These are phyloP conservation scores for Monosporascus sp. DNA, from an alignment of 2,329 filamentous ascomycete genomes.

Conservation along the genomic window DNA sequence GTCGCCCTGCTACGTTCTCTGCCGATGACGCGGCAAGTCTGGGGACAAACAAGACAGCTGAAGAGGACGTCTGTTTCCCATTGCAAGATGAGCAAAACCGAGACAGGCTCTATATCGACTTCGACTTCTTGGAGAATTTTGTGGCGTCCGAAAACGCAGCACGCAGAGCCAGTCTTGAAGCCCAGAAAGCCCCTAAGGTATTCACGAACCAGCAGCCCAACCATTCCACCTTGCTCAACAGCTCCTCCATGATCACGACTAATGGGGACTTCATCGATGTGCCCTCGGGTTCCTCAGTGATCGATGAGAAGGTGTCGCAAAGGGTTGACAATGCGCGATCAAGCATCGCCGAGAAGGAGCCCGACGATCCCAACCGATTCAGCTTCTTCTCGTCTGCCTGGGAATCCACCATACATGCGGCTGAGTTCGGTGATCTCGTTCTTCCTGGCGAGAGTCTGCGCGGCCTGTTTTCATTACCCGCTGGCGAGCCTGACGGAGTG, in stretches of 20 bases:
- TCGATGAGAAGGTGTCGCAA: constrained; percentile 41
- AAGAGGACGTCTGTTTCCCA: constrained; percentile 87
- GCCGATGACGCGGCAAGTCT: constrained; percentile 59
- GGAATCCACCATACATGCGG: constrained; percentile 87
- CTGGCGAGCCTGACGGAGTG: constrained; percentile 67
- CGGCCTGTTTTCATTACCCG: constrained; percentile 71
- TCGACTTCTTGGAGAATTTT: constrained; percentile 90
- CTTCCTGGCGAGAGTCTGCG: constrained; percentile 86
- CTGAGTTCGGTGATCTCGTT: constrained; percentile 81
- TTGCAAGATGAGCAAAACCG: constrained; percentile 61
- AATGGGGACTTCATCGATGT: constrained; percentile 55
- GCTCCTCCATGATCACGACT: constrained; percentile 35
- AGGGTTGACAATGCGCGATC: not conserved
- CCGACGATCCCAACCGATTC: constrained; percentile 70
- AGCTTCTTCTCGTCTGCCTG: constrained; percentile 96
- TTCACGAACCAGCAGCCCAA: constrained; percentile 57
- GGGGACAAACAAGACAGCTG: constrained; percentile 63
- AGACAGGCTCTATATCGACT: constrained; percentile 82
- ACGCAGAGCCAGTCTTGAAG: constrained; percentile 44
- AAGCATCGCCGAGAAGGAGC: constrained; percentile 29
- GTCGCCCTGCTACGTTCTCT: constrained; percentile 50
- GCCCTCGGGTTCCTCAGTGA: constrained; percentile 40
- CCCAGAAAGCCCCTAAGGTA: constrained; percentile 40
- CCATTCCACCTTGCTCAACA: constrained; percentile 15
- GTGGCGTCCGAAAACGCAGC: constrained; percentile 58